Evolutionary conservation across 164 flowering plant species (phyloP).

Genomic region (Tetrastigma voinierianum): DNA sequence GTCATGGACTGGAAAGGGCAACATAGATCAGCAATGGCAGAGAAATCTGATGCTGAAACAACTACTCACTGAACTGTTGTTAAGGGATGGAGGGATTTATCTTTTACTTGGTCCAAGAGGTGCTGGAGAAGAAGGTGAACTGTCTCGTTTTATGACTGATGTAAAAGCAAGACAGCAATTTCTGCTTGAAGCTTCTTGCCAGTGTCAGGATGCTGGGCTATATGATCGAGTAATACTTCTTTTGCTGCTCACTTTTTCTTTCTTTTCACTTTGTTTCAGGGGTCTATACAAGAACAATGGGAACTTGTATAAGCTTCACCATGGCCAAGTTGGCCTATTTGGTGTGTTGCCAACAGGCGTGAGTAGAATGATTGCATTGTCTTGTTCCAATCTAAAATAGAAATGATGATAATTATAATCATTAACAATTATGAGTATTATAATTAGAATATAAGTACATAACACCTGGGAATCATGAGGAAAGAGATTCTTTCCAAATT

Average conservation of each 20-base stretch:
- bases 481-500: too few species aligned
- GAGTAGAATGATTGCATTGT: too few species aligned
- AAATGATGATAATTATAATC: too few species aligned
- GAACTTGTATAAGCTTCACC: too few species aligned
- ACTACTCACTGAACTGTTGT: slow-evolving; percentile 77
- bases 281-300: too few species aligned
- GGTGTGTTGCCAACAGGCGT: too few species aligned
- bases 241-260: slow-evolving; percentile 3
- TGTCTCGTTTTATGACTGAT: slow-evolving; percentile 71
- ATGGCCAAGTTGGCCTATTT: too few species aligned
- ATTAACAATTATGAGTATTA: too few species aligned
- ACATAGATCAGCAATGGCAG: slow-evolving; percentile 81
- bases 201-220: slow-evolving; percentile 86
- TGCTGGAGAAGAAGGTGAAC: slow-evolving; percentile 90
- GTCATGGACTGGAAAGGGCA: slow-evolving; percentile 83
- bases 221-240: slow-evolving; percentile 74
- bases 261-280: neutral
- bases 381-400: too few species aligned
- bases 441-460: too few species aligned
- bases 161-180: slow-evolving; percentile 59
- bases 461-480: too few species aligned
- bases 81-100: slow-evolving; percentile 78
- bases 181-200: slow-evolving; percentile 89
- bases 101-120: slow-evolving; percentile 88
- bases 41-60: slow-evolving; percentile 83